Base-by-base conservation (phyloP, 163 green algal species). In the Volvox carteri region DNA sequence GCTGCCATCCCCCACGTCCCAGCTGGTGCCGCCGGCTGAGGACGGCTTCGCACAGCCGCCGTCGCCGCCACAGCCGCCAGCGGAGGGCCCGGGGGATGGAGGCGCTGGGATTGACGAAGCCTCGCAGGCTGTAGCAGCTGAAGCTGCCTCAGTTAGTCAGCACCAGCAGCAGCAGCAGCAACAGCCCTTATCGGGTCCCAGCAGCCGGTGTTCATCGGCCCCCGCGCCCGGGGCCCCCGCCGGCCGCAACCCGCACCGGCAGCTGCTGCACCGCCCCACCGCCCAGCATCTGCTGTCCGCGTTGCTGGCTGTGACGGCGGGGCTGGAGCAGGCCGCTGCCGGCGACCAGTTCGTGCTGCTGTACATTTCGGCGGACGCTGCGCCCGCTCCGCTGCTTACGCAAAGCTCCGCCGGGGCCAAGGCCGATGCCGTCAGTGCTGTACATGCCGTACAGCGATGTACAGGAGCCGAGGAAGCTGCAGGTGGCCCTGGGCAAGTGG, bases 311-410 rank as follows among this genome's bases (percentile, higher is more conserved):
- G 54, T 77, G 14, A 89, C 84, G 1, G 42, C 6, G 23, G 79
- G 56, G 44, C 33, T 41, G 25, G 44, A n/a, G 23, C n/a, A 37
- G 35, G 37, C 52, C 0, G 54, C 18, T 5, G 44, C 62, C 42
- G 80, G 6, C 23, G 80, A 84, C n/a, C 68, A 89, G 23, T 77
- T 89, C 18, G 54, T 77, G 41, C 72, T 89, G 16, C 52, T 84
- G 25, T 89, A 89, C 84, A 23, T 89, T 3, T 39, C 73, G 11
- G 84, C 72, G 25, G 70, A 84, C 41, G 41, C 72, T 8, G 72
- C 84, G 4, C 46, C 74, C 4, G 72, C 41, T 6, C 68, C 3
- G 72, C 18, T 28, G 72, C 72, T 25, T 21, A 41, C 42, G 42
- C n/a, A n/a, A n/a, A n/a, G n/a, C n/a, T n/a, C n/a, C n/a, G n/a